Evolutionary conservation across 306 rosid species (phyloP).

Genomic region (Gastrolobium bilobum): DNA sequence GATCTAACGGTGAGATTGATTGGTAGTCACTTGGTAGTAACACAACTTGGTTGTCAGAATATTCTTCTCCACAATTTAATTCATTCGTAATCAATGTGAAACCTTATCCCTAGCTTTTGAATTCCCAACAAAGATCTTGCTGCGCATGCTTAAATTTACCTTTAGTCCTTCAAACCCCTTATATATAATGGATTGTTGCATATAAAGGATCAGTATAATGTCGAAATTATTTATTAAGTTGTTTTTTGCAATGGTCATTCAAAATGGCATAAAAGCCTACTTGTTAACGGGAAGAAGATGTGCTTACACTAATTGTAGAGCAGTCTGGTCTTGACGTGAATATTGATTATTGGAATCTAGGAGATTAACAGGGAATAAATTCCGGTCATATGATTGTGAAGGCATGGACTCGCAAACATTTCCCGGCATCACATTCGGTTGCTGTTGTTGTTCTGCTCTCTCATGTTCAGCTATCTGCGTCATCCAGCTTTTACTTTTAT

Average conservation of each 20-base stretch:
- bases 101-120: too few species aligned
- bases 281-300: background rate
- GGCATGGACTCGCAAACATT: conserved; percentile 53
- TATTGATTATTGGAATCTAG: conserved; percentile 65
- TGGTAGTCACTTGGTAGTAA: too few species aligned
- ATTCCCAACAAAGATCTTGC: too few species aligned
- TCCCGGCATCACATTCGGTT: conserved; percentile 57
- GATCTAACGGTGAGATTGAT: too few species aligned
- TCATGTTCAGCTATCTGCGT: conserved; percentile 78
- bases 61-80: too few species aligned
- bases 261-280: too few species aligned
- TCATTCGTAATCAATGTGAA: too few species aligned
- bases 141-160: too few species aligned
- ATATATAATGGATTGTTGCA: too few species aligned
- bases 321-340: conserved; percentile 65
- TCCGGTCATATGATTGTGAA: conserved; percentile 63
- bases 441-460: conserved; percentile 57
- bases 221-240: background rate
- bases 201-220: too few species aligned
- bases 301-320: conserved; percentile 81
- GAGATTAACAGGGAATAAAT: conserved; percentile 66
- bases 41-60: too few species aligned
- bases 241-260: background rate
- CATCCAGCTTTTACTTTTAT: conserved; percentile 18
- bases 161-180: too few species aligned